Conservation (phyloP, 495 filamentous ascomycete genomes). For the Tirmania nivea region DNA sequence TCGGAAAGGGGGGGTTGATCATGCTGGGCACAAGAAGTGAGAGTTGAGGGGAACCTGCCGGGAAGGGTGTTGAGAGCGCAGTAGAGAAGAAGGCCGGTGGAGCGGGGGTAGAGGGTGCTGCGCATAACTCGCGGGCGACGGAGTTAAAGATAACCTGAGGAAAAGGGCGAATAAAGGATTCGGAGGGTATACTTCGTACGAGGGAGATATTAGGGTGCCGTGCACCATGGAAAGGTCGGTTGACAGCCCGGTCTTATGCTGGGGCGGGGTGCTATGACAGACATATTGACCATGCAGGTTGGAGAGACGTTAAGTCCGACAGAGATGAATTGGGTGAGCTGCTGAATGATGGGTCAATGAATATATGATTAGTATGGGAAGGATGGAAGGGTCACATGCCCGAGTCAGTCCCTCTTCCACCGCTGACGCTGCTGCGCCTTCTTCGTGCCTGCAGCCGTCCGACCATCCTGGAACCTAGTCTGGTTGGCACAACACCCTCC, state of each 20-base stretch:
- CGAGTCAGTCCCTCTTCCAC: too few relatives aligned
- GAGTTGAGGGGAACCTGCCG: neutral
- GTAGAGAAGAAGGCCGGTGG: neutral
- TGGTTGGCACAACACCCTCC: too few relatives aligned
- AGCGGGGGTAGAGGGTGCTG: neutral
- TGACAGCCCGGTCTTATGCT: neutral
- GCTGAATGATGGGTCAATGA: neutral
- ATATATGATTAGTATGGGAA: too few relatives aligned
- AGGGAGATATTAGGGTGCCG: neutral
- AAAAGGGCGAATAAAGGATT: neutral
- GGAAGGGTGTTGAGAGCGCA: neutral
- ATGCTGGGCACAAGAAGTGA: neutral
- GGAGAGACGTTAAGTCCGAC: neutral
- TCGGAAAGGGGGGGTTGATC: neutral
- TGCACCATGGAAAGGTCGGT: neutral
- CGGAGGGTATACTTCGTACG: neutral
- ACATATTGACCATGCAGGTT: neutral
- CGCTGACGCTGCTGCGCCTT: neutral
- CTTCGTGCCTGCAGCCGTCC: neutral
- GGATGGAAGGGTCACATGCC: too few relatives aligned
- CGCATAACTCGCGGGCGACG: neutral
- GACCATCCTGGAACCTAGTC: too few relatives aligned
- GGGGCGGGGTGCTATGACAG: neutral
- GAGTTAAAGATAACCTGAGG: neutral
- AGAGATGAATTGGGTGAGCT: neutral